A percentile compares a stretch with the other conserved stretches of the same genome.
Conservation (phyloP, 2,329 filamentous ascomycete genomes). For the Bipolaris cookei region DNA sequence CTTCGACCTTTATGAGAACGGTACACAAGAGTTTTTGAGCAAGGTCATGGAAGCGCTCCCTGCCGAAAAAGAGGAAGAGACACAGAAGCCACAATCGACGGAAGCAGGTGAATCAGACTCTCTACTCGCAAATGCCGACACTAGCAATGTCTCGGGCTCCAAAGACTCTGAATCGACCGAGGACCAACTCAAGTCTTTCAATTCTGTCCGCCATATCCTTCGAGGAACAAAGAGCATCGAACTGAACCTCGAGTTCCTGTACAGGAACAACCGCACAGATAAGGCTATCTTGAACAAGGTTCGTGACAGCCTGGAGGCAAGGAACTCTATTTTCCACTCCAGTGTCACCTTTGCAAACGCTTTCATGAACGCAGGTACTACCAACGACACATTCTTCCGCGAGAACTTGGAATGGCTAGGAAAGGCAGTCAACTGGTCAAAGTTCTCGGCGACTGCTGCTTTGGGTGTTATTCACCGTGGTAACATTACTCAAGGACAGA, state of each 20-base stretch:
- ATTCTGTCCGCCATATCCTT: conserved; percentile 67
- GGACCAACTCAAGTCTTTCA: conserved; percentile 62
- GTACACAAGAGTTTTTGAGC: conserved; percentile 92
- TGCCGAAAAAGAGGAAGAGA: conserved; percentile 55
- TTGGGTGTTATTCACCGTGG: conserved; percentile 96
- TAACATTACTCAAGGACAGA: conserved; percentile 90
- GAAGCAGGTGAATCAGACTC: conserved; percentile 65
- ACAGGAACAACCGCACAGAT: conserved; percentile 93
- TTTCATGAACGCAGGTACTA: conserved; percentile 99
- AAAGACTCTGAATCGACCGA: conserved; percentile 54
- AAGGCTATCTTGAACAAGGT: conserved; percentile 94
- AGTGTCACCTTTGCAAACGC: conserved; percentile 97
- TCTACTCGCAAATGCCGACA: conserved; percentile 61
- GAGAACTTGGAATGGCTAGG: conserved; percentile 98
- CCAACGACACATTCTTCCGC: conserved; percentile 97
- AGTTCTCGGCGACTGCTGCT: conserved; percentile 96
- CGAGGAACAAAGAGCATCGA: conserved; percentile 93
- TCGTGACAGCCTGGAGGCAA: conserved; percentile 89
- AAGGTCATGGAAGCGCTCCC: conserved; percentile 87
- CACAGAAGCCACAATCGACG: conserved; percentile 31
- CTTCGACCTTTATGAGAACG: conserved; percentile 98
- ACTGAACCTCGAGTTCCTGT: conserved; percentile 94
- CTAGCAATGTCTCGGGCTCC: conserved; percentile 60
- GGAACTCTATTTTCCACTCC: conserved; percentile 98
- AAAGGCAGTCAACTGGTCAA: conserved; percentile 99